Base-by-base conservation (phyloP, 176 grass and related monocot species). In the Zoysia japonica region DNA sequence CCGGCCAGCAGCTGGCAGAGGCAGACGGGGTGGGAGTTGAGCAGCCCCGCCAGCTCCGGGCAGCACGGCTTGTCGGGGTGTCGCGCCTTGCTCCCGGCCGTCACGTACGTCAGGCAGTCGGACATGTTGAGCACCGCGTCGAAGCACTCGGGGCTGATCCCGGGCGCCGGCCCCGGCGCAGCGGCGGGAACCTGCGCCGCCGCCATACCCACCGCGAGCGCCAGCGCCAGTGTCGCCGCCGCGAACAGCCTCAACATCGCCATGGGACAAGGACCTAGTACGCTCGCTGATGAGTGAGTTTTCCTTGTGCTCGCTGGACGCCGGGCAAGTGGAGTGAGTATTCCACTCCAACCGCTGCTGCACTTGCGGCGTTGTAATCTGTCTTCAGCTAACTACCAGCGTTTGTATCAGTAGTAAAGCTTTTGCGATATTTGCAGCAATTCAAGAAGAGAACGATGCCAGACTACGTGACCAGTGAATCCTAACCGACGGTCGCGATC, bases 1-100 rank as follows among this genome's bases (percentile, higher is more conserved):
- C 95, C 95, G 2, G 42, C 87, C 13, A 98, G 87, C 13, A 98
- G 83, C 81, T 92, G 61, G 83, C 95, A 98, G 80, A 98, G 89
- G 81, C 95, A 98, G 62, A 90, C 62, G 7, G 95, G 95, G 65
- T 88, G 76, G 3, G 89, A 92, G 44, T 94, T 87, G 39, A 92
- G 73, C 79, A 97, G 74, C 3, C 91, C 91, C 1, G 90, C 94
- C 15, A 97, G 61, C 89, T 94, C 94, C 4, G 94, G 94, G 88
- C 94, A 97, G 85, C 94, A 97, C 36, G 83, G 71, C 77, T 74
- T 88, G 85, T 91, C 94, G 5, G 94, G 94, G 70, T 48, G 19
- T 40, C 70, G 76, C 48, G 8, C 14, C 17, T 70, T 97, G 89
- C 91, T 97, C 75, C 91, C 94, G 71, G 57, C 44, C 59, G 66